These are phyloP conservation scores for Takakia lepidozioides DNA, from an alignment of 225 moss, liverwort and hornwort genomes.

Conservation along the genomic window DNA sequence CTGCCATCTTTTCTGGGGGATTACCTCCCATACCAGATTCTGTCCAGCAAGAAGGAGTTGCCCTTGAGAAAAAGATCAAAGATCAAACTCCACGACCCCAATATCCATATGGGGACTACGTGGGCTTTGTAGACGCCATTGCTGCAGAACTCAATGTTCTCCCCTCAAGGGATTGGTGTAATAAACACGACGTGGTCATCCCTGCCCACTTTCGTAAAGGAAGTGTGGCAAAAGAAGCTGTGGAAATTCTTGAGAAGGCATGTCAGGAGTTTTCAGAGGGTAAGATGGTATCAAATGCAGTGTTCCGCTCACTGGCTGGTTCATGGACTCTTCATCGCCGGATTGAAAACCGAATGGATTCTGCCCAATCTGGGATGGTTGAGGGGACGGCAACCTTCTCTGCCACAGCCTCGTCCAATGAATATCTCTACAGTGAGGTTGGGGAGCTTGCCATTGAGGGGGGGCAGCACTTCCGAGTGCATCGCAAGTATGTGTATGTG, in stretches of 20 bases:
- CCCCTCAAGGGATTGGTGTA: constrained; percentile 10
- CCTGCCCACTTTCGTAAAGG: constrained; percentile 15
- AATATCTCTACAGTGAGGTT: constrained; percentile 14
- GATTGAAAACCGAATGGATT: constrained; percentile 17
- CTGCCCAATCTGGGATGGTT: constrained; percentile 11
- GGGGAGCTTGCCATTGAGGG: constrained; percentile 10
- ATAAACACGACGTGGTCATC: constrained; percentile 10
- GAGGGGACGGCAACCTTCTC: constrained; percentile 14
- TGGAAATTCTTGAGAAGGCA: constrained; percentile 10
- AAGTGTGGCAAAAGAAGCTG: constrained; percentile 6
- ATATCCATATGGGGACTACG: constrained; percentile 9
- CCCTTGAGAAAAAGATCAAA: neutral
- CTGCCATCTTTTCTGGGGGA: constrained; percentile 11
- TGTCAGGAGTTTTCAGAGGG: constrained; percentile 12
- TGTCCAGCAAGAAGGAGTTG: constrained; percentile 12
- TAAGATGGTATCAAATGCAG: constrained; percentile 13
- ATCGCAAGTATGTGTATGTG: constrained; percentile 18
- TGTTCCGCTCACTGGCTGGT: constrained; percentile 13
- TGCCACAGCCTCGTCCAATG: constrained; percentile 2
- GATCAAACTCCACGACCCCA: constrained; percentile 10
- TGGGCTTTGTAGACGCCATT: constrained; percentile 3
- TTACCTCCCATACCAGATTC: constrained; percentile 16
- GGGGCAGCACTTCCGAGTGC: constrained; percentile 7
- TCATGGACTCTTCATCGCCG: constrained; percentile 9
- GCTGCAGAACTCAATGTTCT: constrained; percentile 12